Percentiles rank a stretch among this genome's conserved stretches.
phyloP scores from a whole-genome alignment of 2,329 filamentous ascomycete genomes.

The Juglanconis sp. region DNA sequence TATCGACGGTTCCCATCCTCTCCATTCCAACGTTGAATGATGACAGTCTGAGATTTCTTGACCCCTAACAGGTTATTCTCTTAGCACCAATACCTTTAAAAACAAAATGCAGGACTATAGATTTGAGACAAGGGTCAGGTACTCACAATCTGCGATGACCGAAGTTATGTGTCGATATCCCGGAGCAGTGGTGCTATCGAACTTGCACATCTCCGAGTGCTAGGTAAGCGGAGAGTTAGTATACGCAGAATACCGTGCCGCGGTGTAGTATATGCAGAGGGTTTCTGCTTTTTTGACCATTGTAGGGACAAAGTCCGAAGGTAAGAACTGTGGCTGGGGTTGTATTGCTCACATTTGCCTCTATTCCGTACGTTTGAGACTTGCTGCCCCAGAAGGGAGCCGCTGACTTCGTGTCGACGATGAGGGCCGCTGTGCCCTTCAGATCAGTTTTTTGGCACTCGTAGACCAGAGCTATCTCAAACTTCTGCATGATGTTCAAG shows the following conservation, averaged over 20 bases:
- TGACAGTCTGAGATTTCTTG: slow-evolving; percentile 50
- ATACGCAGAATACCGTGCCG: not conserved
- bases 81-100: not conserved
- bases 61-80: slow-evolving; percentile 31
- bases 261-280: not conserved
- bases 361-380: slow-evolving; percentile 71
- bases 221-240: not conserved
- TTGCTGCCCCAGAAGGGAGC: slow-evolving; percentile 68
- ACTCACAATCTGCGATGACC: slow-evolving; percentile 41
- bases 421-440: slow-evolving; percentile 52
- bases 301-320: not conserved
- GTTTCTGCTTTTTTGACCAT: not conserved
- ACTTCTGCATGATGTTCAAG: slow-evolving; percentile 66
- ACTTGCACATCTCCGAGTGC: slow-evolving; percentile 73
- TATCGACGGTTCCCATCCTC: slow-evolving; percentile 53
- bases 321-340: not conserved
- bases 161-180: slow-evolving; percentile 57
- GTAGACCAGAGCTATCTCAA: slow-evolving; percentile 73
- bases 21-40: slow-evolving; percentile 56
- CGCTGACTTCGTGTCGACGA: slow-evolving; percentile 70
- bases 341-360: slow-evolving; percentile 44
- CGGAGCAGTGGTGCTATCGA: slow-evolving; percentile 59
- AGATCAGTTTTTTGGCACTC: slow-evolving; percentile 71
- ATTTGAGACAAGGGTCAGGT: not conserved
- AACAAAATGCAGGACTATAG: not conserved